These are phyloP conservation scores for Chaetomium strumarium DNA, from an alignment of 2,329 filamentous ascomycete genomes.

Conservation along the genomic window DNA sequence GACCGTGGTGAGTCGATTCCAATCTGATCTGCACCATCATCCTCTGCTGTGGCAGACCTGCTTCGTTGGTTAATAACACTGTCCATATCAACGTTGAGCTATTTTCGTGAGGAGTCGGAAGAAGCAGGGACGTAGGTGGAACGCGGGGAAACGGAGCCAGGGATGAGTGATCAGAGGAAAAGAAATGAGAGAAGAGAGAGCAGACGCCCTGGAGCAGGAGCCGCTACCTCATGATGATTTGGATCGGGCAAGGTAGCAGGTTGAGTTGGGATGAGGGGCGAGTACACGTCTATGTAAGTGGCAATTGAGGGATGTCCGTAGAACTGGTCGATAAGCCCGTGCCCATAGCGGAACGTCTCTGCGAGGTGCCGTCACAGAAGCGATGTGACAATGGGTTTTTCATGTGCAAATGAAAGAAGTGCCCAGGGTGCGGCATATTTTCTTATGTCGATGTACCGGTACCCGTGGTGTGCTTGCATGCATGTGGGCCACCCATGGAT, in stretches of 20 bases:
- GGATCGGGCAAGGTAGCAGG: conserved; percentile 21
- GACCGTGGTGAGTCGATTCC: conserved; percentile 84
- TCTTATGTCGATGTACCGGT: conserved; percentile 19
- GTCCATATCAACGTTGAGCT: conserved; percentile 32
- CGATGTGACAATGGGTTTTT: conserved; percentile 18
- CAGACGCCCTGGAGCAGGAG: conserved; percentile 16
- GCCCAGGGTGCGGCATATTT: conserved; percentile 24
- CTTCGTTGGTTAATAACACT: conserved; percentile 50
- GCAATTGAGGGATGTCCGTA: neutral
- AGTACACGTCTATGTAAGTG: conserved; percentile 20
- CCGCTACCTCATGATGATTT: conserved; percentile 28
- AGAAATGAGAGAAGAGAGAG: conserved; percentile 14
- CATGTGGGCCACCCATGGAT: conserved; percentile 1
- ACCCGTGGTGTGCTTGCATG: conserved; percentile 14
- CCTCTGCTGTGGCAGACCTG: conserved; percentile 55
- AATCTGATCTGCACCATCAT: conserved; percentile 69
- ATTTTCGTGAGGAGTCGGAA: conserved; percentile 17
- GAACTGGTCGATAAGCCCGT: conserved; percentile 22
- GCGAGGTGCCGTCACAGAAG: conserved; percentile 16
- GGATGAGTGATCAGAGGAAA: conserved; percentile 10
- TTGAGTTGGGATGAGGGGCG: conserved; percentile 20
- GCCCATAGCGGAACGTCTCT: conserved; percentile 11
- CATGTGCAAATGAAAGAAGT: conserved; percentile 24
- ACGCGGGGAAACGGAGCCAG: conserved; percentile 13
- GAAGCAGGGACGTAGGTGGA: conserved; percentile 10